Conservation (phyloP, 176 grass and related monocot species). For the Eragrostis nindensis region DNA sequence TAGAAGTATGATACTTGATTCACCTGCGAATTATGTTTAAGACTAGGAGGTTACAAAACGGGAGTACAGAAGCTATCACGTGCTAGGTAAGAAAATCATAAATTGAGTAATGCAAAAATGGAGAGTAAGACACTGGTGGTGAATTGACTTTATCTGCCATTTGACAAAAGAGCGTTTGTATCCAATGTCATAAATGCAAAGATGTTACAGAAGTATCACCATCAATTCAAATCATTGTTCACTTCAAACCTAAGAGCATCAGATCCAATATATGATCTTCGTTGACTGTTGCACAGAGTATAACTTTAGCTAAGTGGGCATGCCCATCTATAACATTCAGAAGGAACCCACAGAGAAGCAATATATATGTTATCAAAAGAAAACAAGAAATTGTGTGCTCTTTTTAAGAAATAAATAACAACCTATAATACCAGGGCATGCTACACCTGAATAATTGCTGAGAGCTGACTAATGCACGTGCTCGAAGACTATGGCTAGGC, state of each 20-base stretch:
- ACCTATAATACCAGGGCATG: background rate
- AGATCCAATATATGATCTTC: conserved; percentile 9
- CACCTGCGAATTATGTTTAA: conserved; percentile 28
- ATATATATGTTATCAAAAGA: background rate
- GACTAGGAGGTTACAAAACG: background rate
- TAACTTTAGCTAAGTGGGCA: conserved; percentile 3
- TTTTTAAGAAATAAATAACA: background rate
- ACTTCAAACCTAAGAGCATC: background rate
- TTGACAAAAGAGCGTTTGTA: background rate
- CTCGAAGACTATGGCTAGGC: background rate
- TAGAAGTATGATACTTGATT: conserved; percentile 32
- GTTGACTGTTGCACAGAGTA: background rate
- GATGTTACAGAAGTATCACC: background rate
- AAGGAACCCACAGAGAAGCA: background rate
- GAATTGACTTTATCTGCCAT: too few relatives aligned
- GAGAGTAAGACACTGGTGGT: background rate
- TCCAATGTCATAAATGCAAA: conserved; percentile 1
- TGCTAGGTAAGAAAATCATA: background rate
- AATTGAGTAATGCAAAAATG: background rate
- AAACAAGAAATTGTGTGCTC: background rate
- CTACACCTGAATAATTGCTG: background rate
- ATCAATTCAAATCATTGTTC: too few relatives aligned
- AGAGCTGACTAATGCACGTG: background rate
- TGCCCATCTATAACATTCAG: background rate
- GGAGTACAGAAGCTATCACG: conserved; percentile 5